Conservation (phyloP, 1,284 basidiomycete species). For the Puccinia novopanici region DNA sequence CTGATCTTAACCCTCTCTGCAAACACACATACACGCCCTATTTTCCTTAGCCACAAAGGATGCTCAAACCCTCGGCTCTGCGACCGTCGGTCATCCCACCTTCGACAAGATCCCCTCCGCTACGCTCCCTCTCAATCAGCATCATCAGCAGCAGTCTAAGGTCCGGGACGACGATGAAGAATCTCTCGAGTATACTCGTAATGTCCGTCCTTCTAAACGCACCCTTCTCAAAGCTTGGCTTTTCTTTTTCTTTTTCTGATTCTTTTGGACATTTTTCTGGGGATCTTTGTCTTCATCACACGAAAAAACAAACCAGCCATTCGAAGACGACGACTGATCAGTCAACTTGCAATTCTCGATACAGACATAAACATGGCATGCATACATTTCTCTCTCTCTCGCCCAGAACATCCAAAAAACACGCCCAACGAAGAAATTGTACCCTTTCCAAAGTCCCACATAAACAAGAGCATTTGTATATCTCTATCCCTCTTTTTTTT, state of each 20-base stretch:
- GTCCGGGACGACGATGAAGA: constrained; percentile 47
- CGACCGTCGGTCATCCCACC: neutral
- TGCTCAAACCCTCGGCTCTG: neutral
- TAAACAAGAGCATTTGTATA: neutral
- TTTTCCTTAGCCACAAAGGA: neutral
- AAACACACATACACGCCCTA: neutral
- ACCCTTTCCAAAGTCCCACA: neutral
- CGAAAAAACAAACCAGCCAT: neutral
- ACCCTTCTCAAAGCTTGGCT: no score
- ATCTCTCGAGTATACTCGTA: constrained; percentile 48
- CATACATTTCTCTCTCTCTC: neutral
- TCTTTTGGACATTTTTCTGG: neutral
- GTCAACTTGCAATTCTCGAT: neutral
- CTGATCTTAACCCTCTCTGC: constrained; percentile 1
- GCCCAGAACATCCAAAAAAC: neutral
- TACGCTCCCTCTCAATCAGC: neutral
- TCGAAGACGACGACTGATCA: constrained; percentile 26
- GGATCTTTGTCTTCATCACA: neutral
- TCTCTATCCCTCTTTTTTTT: neutral
- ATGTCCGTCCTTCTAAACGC: constrained; percentile 36
- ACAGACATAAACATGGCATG: neutral
- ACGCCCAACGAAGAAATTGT: neutral
- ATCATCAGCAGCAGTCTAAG: neutral
- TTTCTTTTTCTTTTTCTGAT: neutral
- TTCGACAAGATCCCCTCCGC: neutral